Evolutionary conservation across 2,329 filamentous ascomycete genomes (phyloP).

Genomic region (Arthrobotrys pseudoclavata): DNA sequence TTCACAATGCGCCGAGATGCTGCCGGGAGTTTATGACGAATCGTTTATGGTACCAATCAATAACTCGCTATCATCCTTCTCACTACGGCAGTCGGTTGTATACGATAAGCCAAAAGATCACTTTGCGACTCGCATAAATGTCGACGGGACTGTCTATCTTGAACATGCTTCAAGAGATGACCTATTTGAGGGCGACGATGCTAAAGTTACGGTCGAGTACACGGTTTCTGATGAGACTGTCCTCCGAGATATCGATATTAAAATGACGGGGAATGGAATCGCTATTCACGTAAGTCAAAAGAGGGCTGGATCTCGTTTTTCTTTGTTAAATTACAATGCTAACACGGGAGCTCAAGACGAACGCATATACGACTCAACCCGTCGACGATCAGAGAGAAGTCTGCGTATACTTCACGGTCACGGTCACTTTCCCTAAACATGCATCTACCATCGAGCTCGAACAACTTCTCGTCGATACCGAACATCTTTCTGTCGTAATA

Average conservation of each 20-base stretch:
- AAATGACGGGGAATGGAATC: conserved; percentile 28
- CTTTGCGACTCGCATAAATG: conserved; percentile 28
- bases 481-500: conserved; percentile 32
- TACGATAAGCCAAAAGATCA: conserved; percentile 29
- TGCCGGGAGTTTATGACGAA: conserved; percentile 51
- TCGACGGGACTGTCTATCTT: conserved; percentile 43
- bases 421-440: conserved; percentile 41
- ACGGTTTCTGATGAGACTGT: conserved; percentile 47
- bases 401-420: conserved; percentile 49
- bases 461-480: conserved; percentile 43
- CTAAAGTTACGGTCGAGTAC: conserved; percentile 45
- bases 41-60: conserved; percentile 45
- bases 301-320: background rate
- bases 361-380: conserved; percentile 32
- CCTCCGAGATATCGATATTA: conserved; percentile 41
- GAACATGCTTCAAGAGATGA: conserved; percentile 43
- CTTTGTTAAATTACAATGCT: background rate
- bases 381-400: conserved; percentile 32
- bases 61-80: conserved; percentile 40
- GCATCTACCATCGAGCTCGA: conserved; percentile 32
- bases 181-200: conserved; percentile 40
- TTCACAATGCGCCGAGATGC: conserved; percentile 17
- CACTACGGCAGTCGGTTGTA: conserved; percentile 33
- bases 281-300: conserved; percentile 33
- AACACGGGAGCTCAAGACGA: conserved; percentile 26